These are phyloP conservation scores for Fusarium veterinarium DNA, from an alignment of 2,329 filamentous ascomycete genomes.

Conservation along the genomic window DNA sequence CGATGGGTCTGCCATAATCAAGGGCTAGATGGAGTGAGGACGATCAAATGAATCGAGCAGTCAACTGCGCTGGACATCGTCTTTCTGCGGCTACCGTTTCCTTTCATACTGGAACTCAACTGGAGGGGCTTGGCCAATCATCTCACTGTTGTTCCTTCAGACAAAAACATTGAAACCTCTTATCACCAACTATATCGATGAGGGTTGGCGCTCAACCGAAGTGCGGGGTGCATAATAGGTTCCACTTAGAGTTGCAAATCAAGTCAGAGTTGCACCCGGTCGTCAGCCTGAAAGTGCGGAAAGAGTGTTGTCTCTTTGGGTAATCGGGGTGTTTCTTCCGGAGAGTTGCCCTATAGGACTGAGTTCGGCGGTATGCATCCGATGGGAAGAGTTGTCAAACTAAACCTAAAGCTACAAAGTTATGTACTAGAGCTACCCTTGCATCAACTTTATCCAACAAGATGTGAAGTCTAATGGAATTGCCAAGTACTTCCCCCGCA, in stretches of 20 bases:
- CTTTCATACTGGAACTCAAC: not conserved
- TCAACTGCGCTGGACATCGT: not conserved
- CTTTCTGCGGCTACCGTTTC: not conserved
- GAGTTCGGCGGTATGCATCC: not conserved
- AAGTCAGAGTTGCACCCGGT: not conserved
- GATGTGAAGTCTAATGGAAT: not conserved
- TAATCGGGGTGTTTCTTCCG: not conserved
- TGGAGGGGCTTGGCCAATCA: not conserved
- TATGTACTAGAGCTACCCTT: not conserved
- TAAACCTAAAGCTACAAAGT: not conserved
- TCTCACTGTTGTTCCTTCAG: not conserved
- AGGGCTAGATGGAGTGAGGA: not conserved
- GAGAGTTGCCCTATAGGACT: no score
- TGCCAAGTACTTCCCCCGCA: not conserved
- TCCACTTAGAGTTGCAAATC: constrained; percentile 1
- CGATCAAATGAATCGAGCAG: not conserved
- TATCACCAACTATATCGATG: not conserved
- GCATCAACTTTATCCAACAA: not conserved
- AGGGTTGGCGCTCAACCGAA: constrained; percentile 1
- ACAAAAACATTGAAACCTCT: not conserved
- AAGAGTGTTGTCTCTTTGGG: not conserved
- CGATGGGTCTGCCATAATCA: constrained; percentile 13
- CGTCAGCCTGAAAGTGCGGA: not conserved
- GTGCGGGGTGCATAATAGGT: constrained; percentile 19
- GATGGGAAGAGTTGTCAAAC: not conserved